These are phyloP conservation scores for Akanthomyces lecanii DNA, from an alignment of 2,329 filamentous ascomycete genomes.

Conservation along the genomic window DNA sequence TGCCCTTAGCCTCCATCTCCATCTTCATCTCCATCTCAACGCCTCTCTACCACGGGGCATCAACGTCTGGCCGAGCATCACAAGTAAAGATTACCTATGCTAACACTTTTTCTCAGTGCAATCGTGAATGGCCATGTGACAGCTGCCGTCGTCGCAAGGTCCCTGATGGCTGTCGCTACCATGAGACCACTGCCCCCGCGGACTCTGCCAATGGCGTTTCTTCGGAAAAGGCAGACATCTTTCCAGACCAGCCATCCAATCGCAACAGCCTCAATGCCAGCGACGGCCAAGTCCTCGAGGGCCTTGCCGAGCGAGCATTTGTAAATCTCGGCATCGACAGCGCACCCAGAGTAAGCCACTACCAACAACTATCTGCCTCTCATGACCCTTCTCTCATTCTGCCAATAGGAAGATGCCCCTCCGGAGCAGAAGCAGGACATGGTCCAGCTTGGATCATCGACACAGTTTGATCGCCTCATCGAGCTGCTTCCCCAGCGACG, in stretches of 20 bases:
- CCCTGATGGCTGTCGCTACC: slow-evolving; percentile 28
- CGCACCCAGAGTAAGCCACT: background rate
- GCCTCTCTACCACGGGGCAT: no score
- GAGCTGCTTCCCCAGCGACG: slow-evolving; percentile 24
- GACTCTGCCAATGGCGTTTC: slow-evolving; percentile 11
- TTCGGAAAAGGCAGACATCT: slow-evolving; percentile 3
- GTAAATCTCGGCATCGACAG: slow-evolving; percentile 22
- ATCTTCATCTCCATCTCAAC: background rate
- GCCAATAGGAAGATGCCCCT: background rate
- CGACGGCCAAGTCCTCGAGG: slow-evolving; percentile 19
- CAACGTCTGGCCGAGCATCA: no score
- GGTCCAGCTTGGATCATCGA: slow-evolving; percentile 20
- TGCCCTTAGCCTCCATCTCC: background rate
- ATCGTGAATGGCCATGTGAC: slow-evolving; percentile 32
- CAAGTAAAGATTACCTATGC: background rate
- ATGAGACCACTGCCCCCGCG: slow-evolving; percentile 15
- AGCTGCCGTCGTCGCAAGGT: slow-evolving; percentile 30
- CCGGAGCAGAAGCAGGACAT: slow-evolving; percentile 21
- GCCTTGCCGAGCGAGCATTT: slow-evolving; percentile 22
- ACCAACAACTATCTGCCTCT: no score
- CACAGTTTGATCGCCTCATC: slow-evolving; percentile 24
- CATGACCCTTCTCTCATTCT: background rate
- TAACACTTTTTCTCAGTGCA: slow-evolving; percentile 24
- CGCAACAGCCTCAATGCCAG: slow-evolving; percentile 7
- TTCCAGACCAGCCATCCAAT: background rate